Conservation (phyloP, 768 basidiomycete genomes). For the Rhodotorula sphaerocarpa region DNA sequence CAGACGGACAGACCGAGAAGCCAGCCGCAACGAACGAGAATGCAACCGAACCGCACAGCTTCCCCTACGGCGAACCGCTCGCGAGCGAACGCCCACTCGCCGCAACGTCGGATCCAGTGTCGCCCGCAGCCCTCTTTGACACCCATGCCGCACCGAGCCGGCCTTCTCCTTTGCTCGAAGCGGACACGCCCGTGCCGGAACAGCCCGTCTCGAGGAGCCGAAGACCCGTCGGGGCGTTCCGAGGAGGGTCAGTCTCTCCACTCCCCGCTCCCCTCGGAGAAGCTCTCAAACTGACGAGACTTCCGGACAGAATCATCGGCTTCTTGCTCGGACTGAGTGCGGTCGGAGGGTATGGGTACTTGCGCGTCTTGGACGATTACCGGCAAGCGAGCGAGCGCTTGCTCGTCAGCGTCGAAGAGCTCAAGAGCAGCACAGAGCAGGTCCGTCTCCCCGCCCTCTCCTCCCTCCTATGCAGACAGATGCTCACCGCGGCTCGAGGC, state of each 20-base stretch:
- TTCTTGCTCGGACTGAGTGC: conserved; percentile 21
- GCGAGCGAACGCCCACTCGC: not conserved
- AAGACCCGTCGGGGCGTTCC: conserved; percentile 24
- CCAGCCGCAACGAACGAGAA: not conserved
- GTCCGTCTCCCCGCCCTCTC: not conserved
- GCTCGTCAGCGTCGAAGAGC: conserved; percentile 15
- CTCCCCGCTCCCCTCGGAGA: not conserved
- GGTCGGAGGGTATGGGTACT: conserved; percentile 27
- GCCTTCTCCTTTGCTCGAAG: not conserved
- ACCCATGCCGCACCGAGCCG: not conserved
- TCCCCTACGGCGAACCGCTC: not conserved
- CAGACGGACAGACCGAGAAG: too few relatives aligned
- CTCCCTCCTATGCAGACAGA: not conserved
- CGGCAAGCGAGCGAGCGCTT: conserved; percentile 1
- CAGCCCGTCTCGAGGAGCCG: not conserved
- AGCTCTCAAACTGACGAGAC: not conserved
- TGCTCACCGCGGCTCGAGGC: too few relatives aligned
- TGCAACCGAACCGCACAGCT: not conserved
- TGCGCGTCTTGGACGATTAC: conserved; percentile 21
- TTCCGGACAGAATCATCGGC: conserved; percentile 24
- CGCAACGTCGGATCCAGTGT: not conserved
- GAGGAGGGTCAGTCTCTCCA: conserved; percentile 15
- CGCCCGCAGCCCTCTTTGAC: not conserved
- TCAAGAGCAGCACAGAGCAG: conserved; percentile 8
- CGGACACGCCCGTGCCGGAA: not conserved